Evolutionary conservation across 768 basidiomycete species (phyloP).

Genomic region (Boletus insuetus): DNA sequence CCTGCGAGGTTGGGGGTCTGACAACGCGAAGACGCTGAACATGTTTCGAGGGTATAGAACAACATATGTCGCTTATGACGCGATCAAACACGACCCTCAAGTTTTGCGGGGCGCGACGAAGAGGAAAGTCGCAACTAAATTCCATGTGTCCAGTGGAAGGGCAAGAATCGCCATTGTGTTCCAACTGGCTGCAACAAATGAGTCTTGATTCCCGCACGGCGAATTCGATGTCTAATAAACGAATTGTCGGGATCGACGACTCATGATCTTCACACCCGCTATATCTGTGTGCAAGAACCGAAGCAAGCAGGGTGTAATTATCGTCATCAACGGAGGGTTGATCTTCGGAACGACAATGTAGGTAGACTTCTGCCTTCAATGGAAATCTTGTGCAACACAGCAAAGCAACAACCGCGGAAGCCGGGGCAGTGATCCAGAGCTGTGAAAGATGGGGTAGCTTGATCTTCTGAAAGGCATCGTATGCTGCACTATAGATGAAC

Average conservation of each 20-base stretch:
- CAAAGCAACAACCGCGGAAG: background rate
- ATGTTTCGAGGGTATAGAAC: too few species aligned
- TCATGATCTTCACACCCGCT: background rate
- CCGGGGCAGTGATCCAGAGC: conserved; percentile 1
- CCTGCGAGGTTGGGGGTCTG: too few species aligned
- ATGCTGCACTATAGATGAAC: background rate
- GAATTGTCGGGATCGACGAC: background rate
- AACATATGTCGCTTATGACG: too few species aligned
- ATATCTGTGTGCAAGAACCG: background rate
- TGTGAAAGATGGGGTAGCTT: conserved; percentile 4
- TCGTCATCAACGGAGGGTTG: background rate
- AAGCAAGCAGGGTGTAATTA: background rate
- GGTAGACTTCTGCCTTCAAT: background rate
- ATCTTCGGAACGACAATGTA: background rate
- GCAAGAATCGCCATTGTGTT: background rate
- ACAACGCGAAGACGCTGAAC: too few species aligned
- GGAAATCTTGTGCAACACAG: conserved; percentile 6
- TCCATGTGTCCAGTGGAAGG: too few species aligned
- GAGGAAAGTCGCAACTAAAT: too few species aligned
- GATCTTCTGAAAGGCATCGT: background rate
- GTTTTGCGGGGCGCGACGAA: too few species aligned
- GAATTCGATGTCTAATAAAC: background rate
- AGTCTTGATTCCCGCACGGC: background rate
- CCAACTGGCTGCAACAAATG: background rate
- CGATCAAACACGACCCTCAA: too few species aligned